These are phyloP conservation scores for Ramalina intermedia DNA, from an alignment of 495 filamentous ascomycete genomes.

Conservation along the genomic window DNA sequence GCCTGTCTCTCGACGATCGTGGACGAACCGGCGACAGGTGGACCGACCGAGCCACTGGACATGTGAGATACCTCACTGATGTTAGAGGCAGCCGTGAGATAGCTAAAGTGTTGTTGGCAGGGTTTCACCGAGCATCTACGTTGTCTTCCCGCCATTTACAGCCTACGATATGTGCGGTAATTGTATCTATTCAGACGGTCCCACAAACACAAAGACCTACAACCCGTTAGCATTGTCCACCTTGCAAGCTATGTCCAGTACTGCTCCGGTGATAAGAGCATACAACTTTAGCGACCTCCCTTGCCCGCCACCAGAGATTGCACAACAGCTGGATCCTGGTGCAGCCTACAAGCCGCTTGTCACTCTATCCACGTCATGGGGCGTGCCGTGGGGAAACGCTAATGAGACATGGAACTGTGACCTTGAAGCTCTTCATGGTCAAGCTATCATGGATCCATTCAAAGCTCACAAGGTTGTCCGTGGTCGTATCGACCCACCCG, in stretches of 20 bases:
- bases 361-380: too few species aligned
- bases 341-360: not conserved
- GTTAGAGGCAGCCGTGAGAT: too few species aligned
- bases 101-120: not conserved
- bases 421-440: too few species aligned
- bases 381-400: too few species aligned
- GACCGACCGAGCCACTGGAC: too few species aligned
- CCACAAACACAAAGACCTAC: too few species aligned
- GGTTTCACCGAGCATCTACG: not conserved
- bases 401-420: too few species aligned
- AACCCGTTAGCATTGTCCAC: not conserved
- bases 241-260: not conserved
- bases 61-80: too few species aligned
- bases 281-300: conserved; percentile 4
- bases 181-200: too few species aligned
- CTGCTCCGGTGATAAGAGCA: not conserved
- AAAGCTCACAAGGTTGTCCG: too few species aligned
- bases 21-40: not conserved
- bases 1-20: conserved; percentile 3
- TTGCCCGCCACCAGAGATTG: conserved; percentile 1
- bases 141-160: not conserved
- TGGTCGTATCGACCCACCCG: too few species aligned
- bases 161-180: conserved; percentile 3
- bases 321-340: not conserved
- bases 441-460: too few species aligned